Evolutionary conservation across 148 eudicot species (phyloP).

Genomic region (Vaccinium vitisidaea): DNA sequence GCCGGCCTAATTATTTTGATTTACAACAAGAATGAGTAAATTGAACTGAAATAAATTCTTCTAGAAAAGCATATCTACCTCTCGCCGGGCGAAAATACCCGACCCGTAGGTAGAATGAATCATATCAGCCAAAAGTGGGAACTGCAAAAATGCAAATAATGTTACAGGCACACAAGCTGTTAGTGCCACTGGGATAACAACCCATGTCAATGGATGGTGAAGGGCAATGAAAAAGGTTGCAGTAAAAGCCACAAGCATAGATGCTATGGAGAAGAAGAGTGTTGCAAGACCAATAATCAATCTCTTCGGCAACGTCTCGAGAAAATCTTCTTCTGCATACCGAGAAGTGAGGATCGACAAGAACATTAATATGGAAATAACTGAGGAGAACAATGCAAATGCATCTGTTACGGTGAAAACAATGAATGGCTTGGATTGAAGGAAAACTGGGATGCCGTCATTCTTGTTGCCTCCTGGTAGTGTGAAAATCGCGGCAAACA

Average conservation of each 20-base stretch:
- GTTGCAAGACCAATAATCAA: conserved; percentile 26
- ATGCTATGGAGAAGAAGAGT: conserved; percentile 29
- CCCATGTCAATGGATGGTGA: background rate
- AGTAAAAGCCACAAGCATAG: conserved; percentile 27
- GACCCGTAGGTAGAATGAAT: conserved; percentile 16
- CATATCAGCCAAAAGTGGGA: conserved; percentile 26
- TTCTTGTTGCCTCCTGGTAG: conserved; percentile 20
- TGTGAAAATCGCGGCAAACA: conserved; percentile 21
- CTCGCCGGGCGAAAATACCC: conserved; percentile 5
- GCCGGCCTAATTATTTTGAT: conserved; percentile 1
- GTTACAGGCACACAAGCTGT: conserved; percentile 22
- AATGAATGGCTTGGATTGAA: conserved; percentile 5
- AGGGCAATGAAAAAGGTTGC: background rate
- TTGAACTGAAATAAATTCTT: background rate
- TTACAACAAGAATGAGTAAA: background rate
- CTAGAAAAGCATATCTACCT: background rate
- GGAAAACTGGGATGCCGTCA: background rate
- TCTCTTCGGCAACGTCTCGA: conserved; percentile 26
- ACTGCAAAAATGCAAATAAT: conserved; percentile 23
- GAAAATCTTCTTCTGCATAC: conserved; percentile 36
- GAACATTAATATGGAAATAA: conserved; percentile 31
- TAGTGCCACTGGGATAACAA: conserved; percentile 2
- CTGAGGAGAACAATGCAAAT: conserved; percentile 22
- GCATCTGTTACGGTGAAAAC: conserved; percentile 25
- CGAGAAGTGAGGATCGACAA: conserved; percentile 38